A percentile compares a stretch with the other conserved stretches of the same genome.
phyloP scores from a whole-genome alignment of 139 green algal genomes.

The Auxenochlorella pyrenoidosa region DNA sequence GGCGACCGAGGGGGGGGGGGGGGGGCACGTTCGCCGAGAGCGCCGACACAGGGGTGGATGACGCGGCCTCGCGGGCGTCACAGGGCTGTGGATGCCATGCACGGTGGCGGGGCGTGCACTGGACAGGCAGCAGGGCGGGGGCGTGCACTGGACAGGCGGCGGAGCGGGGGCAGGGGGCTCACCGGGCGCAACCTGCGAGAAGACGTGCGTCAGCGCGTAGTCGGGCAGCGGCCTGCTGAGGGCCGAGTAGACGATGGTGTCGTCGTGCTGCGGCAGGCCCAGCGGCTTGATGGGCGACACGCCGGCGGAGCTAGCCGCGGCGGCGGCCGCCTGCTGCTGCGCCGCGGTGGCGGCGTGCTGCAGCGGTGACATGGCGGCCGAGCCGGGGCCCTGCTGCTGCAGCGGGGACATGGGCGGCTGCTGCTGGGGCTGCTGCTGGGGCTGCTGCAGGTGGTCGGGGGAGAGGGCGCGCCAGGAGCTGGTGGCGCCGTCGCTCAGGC shows the following conservation, averaged over 20 bases:
- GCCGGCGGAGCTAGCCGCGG: constrained; percentile 12
- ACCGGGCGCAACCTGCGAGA: constrained; percentile 49
- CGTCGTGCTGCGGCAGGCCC: neutral
- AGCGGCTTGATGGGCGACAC: constrained; percentile 26
- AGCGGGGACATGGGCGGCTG: no score
- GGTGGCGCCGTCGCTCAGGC: constrained; percentile 29
- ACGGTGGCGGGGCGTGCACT: no score
- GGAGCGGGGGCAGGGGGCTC: neutral
- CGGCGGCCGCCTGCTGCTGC: neutral
- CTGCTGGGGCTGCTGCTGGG: constrained; percentile 13
- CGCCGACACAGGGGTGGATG: no score
- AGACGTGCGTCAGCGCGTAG: constrained; percentile 65
- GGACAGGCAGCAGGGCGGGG: no score
- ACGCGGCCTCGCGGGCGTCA: no score
- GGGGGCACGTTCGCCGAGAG: no score
- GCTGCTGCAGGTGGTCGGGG: constrained; percentile 22
- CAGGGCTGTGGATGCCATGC: no score
- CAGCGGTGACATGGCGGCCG: neutral
- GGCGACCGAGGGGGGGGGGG: no score
- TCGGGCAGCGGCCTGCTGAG: constrained; percentile 59
- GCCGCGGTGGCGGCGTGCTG: neutral
- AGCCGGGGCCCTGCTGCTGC: neutral
- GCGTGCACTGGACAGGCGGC: no score
- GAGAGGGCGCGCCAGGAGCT: constrained; percentile 25
- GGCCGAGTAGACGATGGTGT: constrained; percentile 57